Evolutionary conservation across 116 monocot species (phyloP), one percentile per base, ranked within the genome.

Genomic region (Dioscorea cayenensis): DNA sequence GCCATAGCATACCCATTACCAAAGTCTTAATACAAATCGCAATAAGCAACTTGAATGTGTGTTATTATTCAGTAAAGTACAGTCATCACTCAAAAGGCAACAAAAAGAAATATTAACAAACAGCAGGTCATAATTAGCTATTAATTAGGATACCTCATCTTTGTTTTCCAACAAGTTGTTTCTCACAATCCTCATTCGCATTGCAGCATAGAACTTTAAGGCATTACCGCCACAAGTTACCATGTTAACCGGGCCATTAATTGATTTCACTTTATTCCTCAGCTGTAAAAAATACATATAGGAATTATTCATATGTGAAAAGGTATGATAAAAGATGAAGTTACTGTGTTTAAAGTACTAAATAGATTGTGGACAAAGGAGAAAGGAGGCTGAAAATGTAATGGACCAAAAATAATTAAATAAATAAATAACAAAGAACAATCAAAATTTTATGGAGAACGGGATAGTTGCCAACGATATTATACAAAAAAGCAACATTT

Each of bases 221-320:
- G 94, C 82, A 79, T 86, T 94, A 29, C 94, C 94, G 65, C 90
- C 94, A 75, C 94, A 94, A 55, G 91, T 79, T 27, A 88, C 70
- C 77, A 88, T 88, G 52, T 77, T 68, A 51, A 20, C 52, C 48
- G 69, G 74, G 5, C 75, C 81, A 73, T 37, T 70, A 65, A 17
- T 62, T n/a, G 76, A 75, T 60, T 61, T 71, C 52, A 73, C 43
- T 23, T 78, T 80, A 60, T 71, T 66, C 77, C 94, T 91, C 37
- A 91, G 75, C 94, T 91, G 76, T 64, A 77, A 59, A 77, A 36
- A 75, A 8, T 28, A 65, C 65, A 70, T 29, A 69, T 17, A 22
- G n/a, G 17, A 14, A 72, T 60, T 27, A 37, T n/a, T 16, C 55
- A 19, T 16, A 16, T 16, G 55, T n/a, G 55, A 18, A n/a, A 14